These are phyloP conservation scores for Drechslerella coelobrocha DNA, from an alignment of 2,329 filamentous ascomycete species.

Conservation along the genomic window DNA sequence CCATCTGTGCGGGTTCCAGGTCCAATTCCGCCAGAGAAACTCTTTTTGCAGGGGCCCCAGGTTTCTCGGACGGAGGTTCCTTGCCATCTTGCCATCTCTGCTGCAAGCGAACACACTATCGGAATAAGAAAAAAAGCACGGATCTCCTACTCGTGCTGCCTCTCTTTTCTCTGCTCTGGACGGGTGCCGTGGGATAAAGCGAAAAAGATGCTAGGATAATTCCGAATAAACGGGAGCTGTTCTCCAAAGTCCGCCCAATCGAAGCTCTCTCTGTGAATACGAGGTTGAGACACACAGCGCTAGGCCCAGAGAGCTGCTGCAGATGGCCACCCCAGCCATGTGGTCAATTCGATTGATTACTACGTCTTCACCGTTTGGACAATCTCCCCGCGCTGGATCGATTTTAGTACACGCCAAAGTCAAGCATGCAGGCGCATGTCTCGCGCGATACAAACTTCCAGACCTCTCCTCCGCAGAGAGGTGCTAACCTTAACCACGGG, in stretches of 20 bases:
- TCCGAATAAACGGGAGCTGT: conserved; percentile 46
- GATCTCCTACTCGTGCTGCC: conserved; percentile 13
- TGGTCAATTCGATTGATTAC: conserved; percentile 21
- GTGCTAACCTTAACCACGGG: conserved; percentile 44
- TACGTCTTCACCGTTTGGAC: conserved; percentile 17
- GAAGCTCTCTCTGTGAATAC: conserved; percentile 38
- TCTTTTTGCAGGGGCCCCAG: conserved; percentile 46
- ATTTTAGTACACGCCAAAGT: conserved; percentile 9
- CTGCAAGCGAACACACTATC: conserved; percentile 35
- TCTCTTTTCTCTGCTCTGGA: not conserved
- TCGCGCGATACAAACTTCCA: conserved; percentile 11
- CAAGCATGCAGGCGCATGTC: conserved; percentile 27
- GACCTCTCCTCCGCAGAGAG: conserved; percentile 28
- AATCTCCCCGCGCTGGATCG: conserved; percentile 37
- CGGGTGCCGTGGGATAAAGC: conserved; percentile 17
- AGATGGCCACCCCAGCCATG: conserved; percentile 46
- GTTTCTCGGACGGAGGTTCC: conserved; percentile 51
- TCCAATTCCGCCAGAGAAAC: conserved; percentile 47
- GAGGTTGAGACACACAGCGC: conserved; percentile 44
- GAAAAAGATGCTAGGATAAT: conserved; percentile 35
- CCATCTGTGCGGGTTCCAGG: conserved; percentile 49
- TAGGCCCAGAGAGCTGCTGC: conserved; percentile 7
- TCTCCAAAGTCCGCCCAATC: conserved; percentile 49
- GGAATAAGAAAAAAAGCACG: conserved; percentile 38
- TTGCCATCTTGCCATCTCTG: conserved; percentile 29